phyloP scores from a whole-genome alignment of 106 monocot genomes.

The Dendrobium nobile region DNA sequence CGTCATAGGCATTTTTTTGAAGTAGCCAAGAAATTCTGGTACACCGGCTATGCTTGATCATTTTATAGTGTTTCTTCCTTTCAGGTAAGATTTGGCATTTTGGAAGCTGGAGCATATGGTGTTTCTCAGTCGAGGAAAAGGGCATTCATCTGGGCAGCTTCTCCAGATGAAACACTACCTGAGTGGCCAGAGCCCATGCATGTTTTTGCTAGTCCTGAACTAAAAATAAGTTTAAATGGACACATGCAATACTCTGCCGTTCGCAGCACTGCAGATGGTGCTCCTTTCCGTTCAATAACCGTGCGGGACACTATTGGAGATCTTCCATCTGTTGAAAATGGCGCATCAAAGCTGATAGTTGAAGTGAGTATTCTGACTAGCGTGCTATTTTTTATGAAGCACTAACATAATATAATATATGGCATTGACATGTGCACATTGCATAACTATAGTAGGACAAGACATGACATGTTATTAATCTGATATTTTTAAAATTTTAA shows the following conservation, averaged over 20 bases:
- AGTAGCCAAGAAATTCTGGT: neutral
- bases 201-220: constrained; percentile 84
- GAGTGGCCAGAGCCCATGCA: constrained; percentile 99
- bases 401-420: too few species aligned
- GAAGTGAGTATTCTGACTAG: constrained; percentile 24
- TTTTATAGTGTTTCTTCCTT: neutral
- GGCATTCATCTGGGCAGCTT: constrained; percentile 97
- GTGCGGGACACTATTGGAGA: constrained; percentile 86
- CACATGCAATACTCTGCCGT: constrained; percentile 60
- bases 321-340: constrained; percentile 70
- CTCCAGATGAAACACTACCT: constrained; percentile 82
- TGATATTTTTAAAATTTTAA: too few species aligned
- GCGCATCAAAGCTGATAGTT: constrained; percentile 57
- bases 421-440: too few species aligned
- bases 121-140: constrained; percentile 98
- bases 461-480: too few species aligned
- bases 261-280: constrained; percentile 77
- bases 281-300: constrained; percentile 84
- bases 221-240: constrained; percentile 64
- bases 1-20: neutral
- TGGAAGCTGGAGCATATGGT: constrained; percentile 95
- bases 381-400: neutral
- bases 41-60: neutral
- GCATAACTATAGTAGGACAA: too few species aligned
- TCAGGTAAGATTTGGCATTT: constrained; percentile 95